Conservation (phyloP, 192 early-diverging fungal species). For the Diversispora eburnea region DNA sequence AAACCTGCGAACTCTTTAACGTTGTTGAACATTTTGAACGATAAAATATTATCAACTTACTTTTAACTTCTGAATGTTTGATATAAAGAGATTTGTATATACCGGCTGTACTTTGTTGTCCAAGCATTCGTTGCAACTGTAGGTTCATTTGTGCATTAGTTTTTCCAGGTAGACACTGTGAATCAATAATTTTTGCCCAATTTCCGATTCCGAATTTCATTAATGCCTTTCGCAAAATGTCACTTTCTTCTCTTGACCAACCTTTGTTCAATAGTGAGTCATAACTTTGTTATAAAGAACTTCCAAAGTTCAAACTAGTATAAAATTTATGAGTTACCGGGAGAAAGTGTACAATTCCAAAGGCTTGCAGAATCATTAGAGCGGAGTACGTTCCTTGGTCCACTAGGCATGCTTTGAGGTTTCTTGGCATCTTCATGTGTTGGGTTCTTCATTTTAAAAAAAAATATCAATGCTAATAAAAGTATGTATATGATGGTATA, state of each 20-base stretch:
- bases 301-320: no score
- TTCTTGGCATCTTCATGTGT: constrained; percentile 41
- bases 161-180: constrained; percentile 85
- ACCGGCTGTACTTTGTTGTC: constrained; percentile 93
- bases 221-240: constrained; percentile 76
- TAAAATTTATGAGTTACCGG: constrained; percentile 43
- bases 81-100: constrained; percentile 15
- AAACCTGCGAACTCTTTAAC: constrained; percentile 81
- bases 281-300: no score
- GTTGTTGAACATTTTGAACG: background rate
- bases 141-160: constrained; percentile 98
- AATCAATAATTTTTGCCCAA: constrained; percentile 94
- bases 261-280: constrained; percentile 40
- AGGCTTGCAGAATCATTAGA: constrained; percentile 92
- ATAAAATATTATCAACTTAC: background rate
- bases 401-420: constrained; percentile 85
- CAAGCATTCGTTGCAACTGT: constrained; percentile 89
- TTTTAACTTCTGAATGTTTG: background rate
- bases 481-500: no score
- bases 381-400: constrained; percentile 84
- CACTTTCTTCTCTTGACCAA: constrained; percentile 83
- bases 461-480: background rate
- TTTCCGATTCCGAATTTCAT: constrained; percentile 92
- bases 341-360: constrained; percentile 92
- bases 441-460: background rate